Base-by-base conservation (phyloP, 1,139 yeast species). In the Williopsis jadinii region DNA sequence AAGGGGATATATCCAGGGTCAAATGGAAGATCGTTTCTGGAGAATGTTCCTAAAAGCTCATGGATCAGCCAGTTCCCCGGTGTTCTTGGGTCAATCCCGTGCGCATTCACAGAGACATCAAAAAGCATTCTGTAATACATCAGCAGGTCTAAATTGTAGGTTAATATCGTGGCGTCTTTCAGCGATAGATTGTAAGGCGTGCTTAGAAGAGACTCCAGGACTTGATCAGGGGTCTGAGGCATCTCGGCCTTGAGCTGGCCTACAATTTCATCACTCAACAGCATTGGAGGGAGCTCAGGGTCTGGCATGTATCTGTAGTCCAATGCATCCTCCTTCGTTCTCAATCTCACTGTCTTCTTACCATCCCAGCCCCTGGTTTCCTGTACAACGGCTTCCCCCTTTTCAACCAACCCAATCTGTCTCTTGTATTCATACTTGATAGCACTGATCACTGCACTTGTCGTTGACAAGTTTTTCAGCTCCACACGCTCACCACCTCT, bases 361-460 rank as follows among this genome's bases (percentile, higher is more conserved):
- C 96, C 97, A 56, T 82, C 80, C 97, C 97, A 92, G 12, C 95
- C 94, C 54, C 97, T 71, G 0, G 99, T 94, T 56, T 90, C 95
- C 46, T 80, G 77, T 2, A 80, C 60, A 1, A 54, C 46, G 6
- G 57, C 53, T 1, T 72, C 73, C 0, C 53, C 51, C 30, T 56
- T 52, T 9, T 58, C 46, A 10, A 79, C 56, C 27, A 68, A 56
- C 0, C 53, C 50, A 0, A 73, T 61, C 56, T 94, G 98, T 42
- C 98, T 70, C 29, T 63, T 59, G 53, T 77, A 86, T 60, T 92
- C 99, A 49, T 70, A 82, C 44, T 72, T 71, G 32, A 90, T 75
- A 0, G 98, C 97, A 44, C 75, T 77, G 19, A 75, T 68, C 27
- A 92, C 87, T 10, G 95, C 92, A 13, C 88, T 72, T 0, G 90